A percentile compares a stretch with the other conserved stretches of the same genome.
Evolutionary conservation across 2,329 filamentous ascomycete genomes (phyloP).

Genomic region (Claviceps quebecensis): DNA sequence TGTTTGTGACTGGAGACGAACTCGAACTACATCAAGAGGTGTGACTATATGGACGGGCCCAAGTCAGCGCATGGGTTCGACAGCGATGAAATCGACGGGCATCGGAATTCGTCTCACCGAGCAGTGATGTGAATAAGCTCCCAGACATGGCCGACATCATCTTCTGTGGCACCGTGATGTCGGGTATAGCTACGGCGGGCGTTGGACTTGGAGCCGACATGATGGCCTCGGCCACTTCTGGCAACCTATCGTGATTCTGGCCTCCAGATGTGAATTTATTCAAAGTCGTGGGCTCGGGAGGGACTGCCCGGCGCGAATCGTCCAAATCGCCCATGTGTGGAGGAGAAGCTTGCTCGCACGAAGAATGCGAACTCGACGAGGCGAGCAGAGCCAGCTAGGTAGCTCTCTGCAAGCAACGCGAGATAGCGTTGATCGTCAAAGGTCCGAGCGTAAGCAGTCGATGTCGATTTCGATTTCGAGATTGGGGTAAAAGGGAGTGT

Average conservation of each 20-base stretch:
- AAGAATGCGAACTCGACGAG: background rate
- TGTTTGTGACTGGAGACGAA: slow-evolving; percentile 79
- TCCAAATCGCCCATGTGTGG: background rate
- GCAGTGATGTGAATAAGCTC: slow-evolving; percentile 74
- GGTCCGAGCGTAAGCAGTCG: too few species aligned
- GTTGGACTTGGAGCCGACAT: slow-evolving; percentile 13
- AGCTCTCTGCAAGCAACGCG: slow-evolving; percentile 3
- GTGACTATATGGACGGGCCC: slow-evolving; percentile 48
- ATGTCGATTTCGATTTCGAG: too few species aligned
- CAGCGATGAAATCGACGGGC: background rate
- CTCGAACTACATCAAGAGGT: slow-evolving; percentile 89
- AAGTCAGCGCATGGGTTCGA: background rate
- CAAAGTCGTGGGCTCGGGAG: slow-evolving; percentile 1
- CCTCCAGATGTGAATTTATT: slow-evolving; percentile 7
- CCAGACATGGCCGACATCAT: slow-evolving; percentile 91
- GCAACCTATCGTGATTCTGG: slow-evolving; percentile 17
- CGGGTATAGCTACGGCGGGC: slow-evolving; percentile 25
- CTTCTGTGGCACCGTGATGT: slow-evolving; percentile 74
- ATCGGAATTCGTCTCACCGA: slow-evolving; percentile 46
- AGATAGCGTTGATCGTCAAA: background rate
- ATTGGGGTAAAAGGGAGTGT: background rate
- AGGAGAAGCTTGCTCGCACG: background rate
- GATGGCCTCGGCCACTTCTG: slow-evolving; percentile 14
- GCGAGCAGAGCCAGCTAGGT: slow-evolving; percentile 1
- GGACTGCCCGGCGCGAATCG: background rate